These are phyloP conservation scores for Stachybotrys echinatus DNA, from an alignment of 2,329 filamentous ascomycete genomes.

Conservation along the genomic window DNA sequence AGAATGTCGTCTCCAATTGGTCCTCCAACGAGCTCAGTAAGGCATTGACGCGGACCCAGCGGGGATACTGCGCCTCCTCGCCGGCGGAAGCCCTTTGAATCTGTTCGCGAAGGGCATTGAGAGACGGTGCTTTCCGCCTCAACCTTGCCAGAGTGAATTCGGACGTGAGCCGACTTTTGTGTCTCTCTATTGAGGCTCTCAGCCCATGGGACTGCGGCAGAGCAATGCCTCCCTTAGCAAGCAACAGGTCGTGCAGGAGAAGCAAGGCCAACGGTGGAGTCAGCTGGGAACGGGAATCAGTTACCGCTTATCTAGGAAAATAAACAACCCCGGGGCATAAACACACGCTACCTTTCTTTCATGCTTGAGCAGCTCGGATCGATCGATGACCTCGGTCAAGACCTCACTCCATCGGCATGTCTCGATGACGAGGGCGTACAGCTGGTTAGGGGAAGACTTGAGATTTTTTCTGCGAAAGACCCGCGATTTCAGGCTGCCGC, in stretches of 20 bases:
- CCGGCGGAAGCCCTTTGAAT: conserved; percentile 46
- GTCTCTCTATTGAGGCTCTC: conserved; percentile 66
- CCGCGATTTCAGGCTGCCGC: conserved; percentile 82
- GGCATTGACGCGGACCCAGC: conserved; percentile 87
- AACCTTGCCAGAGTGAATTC: conserved; percentile 80
- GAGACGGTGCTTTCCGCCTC: conserved; percentile 60
- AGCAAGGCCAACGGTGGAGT: conserved; percentile 75
- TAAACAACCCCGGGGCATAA: not conserved
- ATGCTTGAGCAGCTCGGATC: conserved; percentile 65
- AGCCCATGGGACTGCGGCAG: conserved; percentile 76
- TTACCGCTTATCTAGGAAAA: not conserved
- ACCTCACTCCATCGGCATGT: conserved; percentile 86
- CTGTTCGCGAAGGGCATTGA: conserved; percentile 59
- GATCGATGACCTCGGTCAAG: conserved; percentile 85
- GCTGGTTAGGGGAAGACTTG: conserved; percentile 73
- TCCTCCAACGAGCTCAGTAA: conserved; percentile 65
- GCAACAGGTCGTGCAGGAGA: conserved; percentile 78
- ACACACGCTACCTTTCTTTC: conserved; percentile 69
- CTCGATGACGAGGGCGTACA: conserved; percentile 84
- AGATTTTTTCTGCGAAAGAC: conserved; percentile 70
- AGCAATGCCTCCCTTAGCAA: conserved; percentile 77
- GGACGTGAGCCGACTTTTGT: conserved; percentile 74
- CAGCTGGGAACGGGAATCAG: conserved; percentile 54
- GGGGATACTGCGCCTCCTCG: conserved; percentile 60
- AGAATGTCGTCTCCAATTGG: conserved; percentile 72